Evolutionary conservation across 768 basidiomycete species (phyloP), one percentile per base, ranked within the genome.

Genomic region (Tricholoma terreum): DNA sequence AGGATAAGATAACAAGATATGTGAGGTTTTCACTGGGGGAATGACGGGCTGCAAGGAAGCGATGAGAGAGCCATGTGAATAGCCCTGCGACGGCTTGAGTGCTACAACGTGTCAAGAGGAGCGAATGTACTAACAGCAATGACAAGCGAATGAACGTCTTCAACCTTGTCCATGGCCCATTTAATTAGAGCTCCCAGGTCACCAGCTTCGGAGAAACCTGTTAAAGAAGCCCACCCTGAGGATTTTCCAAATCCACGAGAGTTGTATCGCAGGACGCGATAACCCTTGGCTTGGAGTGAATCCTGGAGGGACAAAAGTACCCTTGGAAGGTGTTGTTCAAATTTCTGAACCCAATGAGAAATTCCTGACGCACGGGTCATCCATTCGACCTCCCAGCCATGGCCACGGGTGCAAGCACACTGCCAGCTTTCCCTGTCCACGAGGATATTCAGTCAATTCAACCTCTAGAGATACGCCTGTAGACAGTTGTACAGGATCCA

Each of bases 331-430:
- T 12, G 36, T 22, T 15, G 19, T 43, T 15, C 31, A 19, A 12
- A 6, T 48, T 49, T n/a, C n/a, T n/a, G n/a, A n/a, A n/a, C n/a
- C n/a, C n/a, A n/a, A n/a, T n/a, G n/a, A 53, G 52, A 49, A 31
- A 17, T 40, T 40, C 49, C 58, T 35, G 42, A 78, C 89, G 65
- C 68, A 92, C 91, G 86, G 81, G 63, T 93, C 90, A 60, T 84
- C 68, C 83, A 86, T 89, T 51, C 73, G 77, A 14, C 90, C 91
- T 1, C 91, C 90, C 0, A 92, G 77, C 80, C 90, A 84, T n/a
- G 87, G 85, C 90, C 90, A 93, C 6, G 92, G 92, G 62, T 93
- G 91, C 10, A 89, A 73, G 62, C 85, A 85, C n/a, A 93, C 71
- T 0, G 85, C 90, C 6, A 87, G 68, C 59, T 81, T 85, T 27